Evolutionary conservation across 352 stramenopile species (phyloP).

Genomic region (Saprolegnia diclina): DNA sequence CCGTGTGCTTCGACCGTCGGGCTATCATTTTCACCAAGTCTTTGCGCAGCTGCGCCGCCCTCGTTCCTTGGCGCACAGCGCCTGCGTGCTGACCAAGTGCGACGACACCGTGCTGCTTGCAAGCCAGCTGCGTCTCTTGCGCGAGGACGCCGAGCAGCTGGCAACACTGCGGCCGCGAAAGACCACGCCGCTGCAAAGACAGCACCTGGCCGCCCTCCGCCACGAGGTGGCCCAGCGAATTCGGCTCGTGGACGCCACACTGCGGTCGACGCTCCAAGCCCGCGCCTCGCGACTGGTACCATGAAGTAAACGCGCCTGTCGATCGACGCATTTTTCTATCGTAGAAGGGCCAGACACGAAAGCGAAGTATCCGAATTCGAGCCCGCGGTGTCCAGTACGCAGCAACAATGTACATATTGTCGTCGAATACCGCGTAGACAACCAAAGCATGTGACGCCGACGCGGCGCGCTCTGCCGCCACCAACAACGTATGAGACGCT

Average conservation of each 20-base stretch:
- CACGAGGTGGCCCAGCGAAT: too few relatives aligned
- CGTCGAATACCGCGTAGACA: neutral
- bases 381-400: neutral
- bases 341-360: too few relatives aligned
- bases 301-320: too few relatives aligned
- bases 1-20: neutral
- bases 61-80: neutral
- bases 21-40: neutral
- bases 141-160: too few relatives aligned
- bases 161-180: too few relatives aligned
- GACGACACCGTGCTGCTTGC: neutral
- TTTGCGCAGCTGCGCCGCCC: neutral
- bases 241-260: too few relatives aligned
- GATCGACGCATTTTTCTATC: too few relatives aligned
- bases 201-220: too few relatives aligned
- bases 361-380: neutral
- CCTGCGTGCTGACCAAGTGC: neutral
- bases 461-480: neutral
- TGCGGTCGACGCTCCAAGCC: too few relatives aligned
- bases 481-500: conserved; percentile 1
- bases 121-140: too few relatives aligned
- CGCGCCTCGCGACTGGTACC: too few relatives aligned
- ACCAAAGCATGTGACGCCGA: neutral
- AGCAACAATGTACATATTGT: neutral
- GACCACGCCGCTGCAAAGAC: too few relatives aligned